A percentile compares a stretch with the other conserved stretches of the same genome.
Evolutionary conservation across 2,329 filamentous ascomycete genomes (phyloP).

Genomic region (Exophiala viscosa): DNA sequence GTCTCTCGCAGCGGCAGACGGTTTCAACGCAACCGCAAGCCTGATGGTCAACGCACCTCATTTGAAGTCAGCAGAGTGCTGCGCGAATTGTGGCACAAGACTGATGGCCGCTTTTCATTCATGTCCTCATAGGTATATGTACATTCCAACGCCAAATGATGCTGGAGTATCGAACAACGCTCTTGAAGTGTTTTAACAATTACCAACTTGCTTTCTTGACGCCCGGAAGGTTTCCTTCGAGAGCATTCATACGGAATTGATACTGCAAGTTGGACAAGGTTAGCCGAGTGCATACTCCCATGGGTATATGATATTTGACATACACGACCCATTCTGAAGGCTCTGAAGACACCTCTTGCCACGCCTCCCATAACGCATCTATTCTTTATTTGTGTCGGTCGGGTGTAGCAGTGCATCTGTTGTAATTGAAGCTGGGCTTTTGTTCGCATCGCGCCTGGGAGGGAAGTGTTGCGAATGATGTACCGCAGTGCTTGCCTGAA

Average conservation of each 20-base stretch:
- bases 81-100: no score
- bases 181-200: constrained; percentile 1
- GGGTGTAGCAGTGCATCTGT: constrained; percentile 94
- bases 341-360: constrained; percentile 81
- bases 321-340: constrained; percentile 90
- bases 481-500: constrained; percentile 85
- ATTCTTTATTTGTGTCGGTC: constrained; percentile 90
- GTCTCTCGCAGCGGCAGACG: no score
- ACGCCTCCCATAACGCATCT: constrained; percentile 90
- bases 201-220: constrained; percentile 98
- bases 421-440: constrained; percentile 89
- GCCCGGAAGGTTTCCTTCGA: constrained; percentile 80
- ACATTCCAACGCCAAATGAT: constrained; percentile 9
- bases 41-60: no score
- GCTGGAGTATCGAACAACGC: background rate
- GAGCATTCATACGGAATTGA: constrained; percentile 86
- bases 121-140: background rate
- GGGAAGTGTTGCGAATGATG: constrained; percentile 86
- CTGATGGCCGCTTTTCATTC: background rate
- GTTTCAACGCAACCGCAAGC: no score
- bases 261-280: constrained; percentile 59
- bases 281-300: background rate
- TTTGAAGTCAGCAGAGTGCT: no score
- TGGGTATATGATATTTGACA: constrained; percentile 37
- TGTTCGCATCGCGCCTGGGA: constrained; percentile 75